Conservation (phyloP, 805 yeast species). For the Pachysolen tannophilus region DNA sequence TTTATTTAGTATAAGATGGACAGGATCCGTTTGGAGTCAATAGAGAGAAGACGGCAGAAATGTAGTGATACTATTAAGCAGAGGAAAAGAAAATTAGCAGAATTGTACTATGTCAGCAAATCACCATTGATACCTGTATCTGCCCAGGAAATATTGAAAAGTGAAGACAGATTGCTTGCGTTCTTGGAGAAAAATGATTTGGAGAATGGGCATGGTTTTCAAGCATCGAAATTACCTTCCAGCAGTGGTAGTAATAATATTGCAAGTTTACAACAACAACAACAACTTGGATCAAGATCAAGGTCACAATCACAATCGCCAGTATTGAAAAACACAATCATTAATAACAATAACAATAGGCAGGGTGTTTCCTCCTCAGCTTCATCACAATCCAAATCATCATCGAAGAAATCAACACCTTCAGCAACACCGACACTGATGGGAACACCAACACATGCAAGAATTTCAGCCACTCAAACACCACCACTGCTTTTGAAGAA, state of each 20-base stretch:
- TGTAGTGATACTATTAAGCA: slow-evolving; percentile 38
- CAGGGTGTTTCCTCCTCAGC: no score
- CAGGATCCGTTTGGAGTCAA: slow-evolving; percentile 34
- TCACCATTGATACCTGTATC: slow-evolving; percentile 39
- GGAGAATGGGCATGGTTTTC: slow-evolving; percentile 35
- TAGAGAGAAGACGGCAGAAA: slow-evolving; percentile 34
- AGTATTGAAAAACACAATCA: no score
- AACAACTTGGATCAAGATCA: slow-evolving; percentile 20
- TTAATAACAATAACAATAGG: no score
- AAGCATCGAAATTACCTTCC: slow-evolving; percentile 22
- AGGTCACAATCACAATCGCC: slow-evolving; percentile 14
- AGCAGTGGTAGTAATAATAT: no score
- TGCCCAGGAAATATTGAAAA: slow-evolving; percentile 26
- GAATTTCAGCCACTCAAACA: no score
- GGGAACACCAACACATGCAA: no score
- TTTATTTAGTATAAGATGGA: slow-evolving; percentile 23
- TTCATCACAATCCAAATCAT: no score
- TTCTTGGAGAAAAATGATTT: slow-evolving; percentile 48
- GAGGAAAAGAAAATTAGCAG: slow-evolving; percentile 52
- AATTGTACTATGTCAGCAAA: slow-evolving; percentile 51
- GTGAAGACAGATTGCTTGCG: slow-evolving; percentile 30
- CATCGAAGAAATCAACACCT: no score
- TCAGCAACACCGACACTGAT: no score
- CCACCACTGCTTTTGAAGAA: no score
- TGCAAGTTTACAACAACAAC: no score